phyloP scores from a whole-genome alignment of 192 early-diverging fungal genomes.

The Backusella mclennaniae region DNA sequence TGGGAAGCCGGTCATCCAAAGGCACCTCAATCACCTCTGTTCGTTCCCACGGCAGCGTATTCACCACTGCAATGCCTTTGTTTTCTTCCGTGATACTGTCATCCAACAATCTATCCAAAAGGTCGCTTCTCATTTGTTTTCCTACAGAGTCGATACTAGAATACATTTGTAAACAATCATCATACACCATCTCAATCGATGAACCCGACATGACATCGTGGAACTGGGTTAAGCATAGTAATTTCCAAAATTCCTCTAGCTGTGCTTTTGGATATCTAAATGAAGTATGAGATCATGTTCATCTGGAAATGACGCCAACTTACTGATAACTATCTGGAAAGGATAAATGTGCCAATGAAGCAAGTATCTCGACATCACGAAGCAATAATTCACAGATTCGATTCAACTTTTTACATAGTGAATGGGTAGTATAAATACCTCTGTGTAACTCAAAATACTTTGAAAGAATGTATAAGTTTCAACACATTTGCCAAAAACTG shows the following conservation, averaged over 20 bases:
- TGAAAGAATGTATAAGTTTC: background rate
- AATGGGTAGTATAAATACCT: constrained; percentile 96
- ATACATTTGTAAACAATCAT: constrained; percentile 64
- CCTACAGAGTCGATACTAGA: constrained; percentile 30
- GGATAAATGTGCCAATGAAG: constrained; percentile 44
- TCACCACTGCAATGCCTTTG: constrained; percentile 52
- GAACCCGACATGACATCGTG: constrained; percentile 97
- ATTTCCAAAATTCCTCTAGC: constrained; percentile 86
- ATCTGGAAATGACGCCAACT: background rate
- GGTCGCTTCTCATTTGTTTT: constrained; percentile 33
- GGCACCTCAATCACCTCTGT: constrained; percentile 70
- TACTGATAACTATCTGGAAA: constrained; percentile 1
- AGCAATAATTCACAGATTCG: constrained; percentile 82
- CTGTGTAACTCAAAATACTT: constrained; percentile 97
- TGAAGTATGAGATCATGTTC: background rate
- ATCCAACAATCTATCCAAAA: constrained; percentile 47
- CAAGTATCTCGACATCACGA: constrained; percentile 79
- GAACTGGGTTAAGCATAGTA: constrained; percentile 92
- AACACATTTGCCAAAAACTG: background rate
- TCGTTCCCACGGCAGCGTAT: constrained; percentile 68
- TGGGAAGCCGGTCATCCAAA: constrained; percentile 30
- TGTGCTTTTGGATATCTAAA: constrained; percentile 70
- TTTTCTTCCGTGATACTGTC: background rate
- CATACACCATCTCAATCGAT: constrained; percentile 87
- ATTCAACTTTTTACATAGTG: constrained; percentile 82